Percentiles rank a stretch among this genome's conserved stretches.
Evolutionary conservation across 2,329 filamentous ascomycete genomes (phyloP).

Genomic region (Fusarium haematococcum): DNA sequence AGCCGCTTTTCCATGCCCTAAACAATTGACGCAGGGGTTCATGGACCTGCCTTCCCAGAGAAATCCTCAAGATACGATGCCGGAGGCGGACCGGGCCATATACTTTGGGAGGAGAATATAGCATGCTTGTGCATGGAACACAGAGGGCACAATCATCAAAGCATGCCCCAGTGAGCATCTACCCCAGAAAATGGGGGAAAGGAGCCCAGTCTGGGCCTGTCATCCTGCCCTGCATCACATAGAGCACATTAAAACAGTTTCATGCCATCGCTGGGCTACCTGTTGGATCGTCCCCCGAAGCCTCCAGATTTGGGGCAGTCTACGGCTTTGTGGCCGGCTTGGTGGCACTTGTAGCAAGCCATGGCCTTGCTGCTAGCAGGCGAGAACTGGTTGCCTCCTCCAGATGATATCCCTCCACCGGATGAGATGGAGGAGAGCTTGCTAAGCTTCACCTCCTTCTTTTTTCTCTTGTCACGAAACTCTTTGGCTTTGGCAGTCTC

Average conservation of each 20-base stretch:
- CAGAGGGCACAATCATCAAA: not conserved
- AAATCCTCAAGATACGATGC: not conserved
- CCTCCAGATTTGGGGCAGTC: slow-evolving; percentile 62
- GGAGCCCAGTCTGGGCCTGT: not conserved
- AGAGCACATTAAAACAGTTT: not conserved
- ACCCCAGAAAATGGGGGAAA: not conserved
- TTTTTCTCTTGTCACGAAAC: slow-evolving; percentile 69
- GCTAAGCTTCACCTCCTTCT: slow-evolving; percentile 76
- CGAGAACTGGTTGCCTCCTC: slow-evolving; percentile 42
- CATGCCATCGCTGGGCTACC: slow-evolving; percentile 11
- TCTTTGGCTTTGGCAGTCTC: slow-evolving; percentile 55
- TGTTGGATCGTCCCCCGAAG: slow-evolving; percentile 26
- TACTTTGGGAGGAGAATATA: not conserved
- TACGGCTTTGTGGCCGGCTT: slow-evolving; percentile 68
- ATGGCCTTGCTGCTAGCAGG: slow-evolving; percentile 41
- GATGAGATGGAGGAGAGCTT: slow-evolving; percentile 70
- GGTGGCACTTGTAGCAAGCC: slow-evolving; percentile 71
- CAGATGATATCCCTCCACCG: slow-evolving; percentile 60
- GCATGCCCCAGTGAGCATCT: not conserved
- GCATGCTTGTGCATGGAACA: not conserved
- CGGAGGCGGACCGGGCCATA: not conserved
- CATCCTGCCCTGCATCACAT: not conserved
- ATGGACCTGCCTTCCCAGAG: not conserved
- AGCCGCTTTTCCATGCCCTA: not conserved
- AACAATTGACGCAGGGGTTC: not conserved